Evolutionary conservation across 192 early-diverging fungal species (phyloP).

Genomic region (Coemansia reversa): DNA sequence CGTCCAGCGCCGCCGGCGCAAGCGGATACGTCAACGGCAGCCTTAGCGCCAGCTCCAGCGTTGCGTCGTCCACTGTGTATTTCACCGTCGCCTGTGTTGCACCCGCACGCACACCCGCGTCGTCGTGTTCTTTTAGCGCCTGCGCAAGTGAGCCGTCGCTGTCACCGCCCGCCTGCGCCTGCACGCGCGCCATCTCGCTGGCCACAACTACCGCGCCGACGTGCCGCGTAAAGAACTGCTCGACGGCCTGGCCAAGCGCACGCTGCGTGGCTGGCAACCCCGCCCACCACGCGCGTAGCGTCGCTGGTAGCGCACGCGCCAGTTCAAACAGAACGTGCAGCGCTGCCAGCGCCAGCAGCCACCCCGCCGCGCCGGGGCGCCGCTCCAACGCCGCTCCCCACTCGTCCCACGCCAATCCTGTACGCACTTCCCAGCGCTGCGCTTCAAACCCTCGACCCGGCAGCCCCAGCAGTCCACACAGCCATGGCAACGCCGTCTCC

Average conservation of each 20-base stretch:
- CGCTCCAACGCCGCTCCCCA: conserved; percentile 18
- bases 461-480: conserved; percentile 39
- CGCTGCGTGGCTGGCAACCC: conserved; percentile 36
- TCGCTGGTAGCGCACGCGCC: conserved; percentile 30
- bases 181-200: conserved; percentile 30
- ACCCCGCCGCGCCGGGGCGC: conserved; percentile 20
- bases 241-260: conserved; percentile 20
- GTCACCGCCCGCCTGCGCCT: conserved; percentile 7
- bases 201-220: conserved; percentile 14
- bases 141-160: conserved; percentile 10
- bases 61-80: conserved; percentile 50
- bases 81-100: conserved; percentile 24
- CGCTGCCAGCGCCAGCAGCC: conserved; percentile 26
- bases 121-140: conserved; percentile 44
- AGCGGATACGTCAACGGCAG: conserved; percentile 54
- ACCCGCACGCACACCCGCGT: conserved; percentile 21
- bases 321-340: conserved; percentile 20
- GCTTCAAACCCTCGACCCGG: conserved; percentile 3
- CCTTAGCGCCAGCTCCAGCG: conserved; percentile 52
- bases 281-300: conserved; percentile 46
- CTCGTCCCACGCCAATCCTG: conserved; percentile 27
- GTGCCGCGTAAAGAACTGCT: conserved; percentile 30
- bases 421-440: conserved; percentile 24
- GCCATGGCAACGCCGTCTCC: conserved; percentile 44
- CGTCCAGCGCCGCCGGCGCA: conserved; percentile 34